A percentile compares a stretch with the other conserved stretches of the same genome.
These are phyloP conservation scores for Oleoguttula mirabilis DNA, from an alignment of 495 filamentous ascomycete genomes.

Conservation along the genomic window DNA sequence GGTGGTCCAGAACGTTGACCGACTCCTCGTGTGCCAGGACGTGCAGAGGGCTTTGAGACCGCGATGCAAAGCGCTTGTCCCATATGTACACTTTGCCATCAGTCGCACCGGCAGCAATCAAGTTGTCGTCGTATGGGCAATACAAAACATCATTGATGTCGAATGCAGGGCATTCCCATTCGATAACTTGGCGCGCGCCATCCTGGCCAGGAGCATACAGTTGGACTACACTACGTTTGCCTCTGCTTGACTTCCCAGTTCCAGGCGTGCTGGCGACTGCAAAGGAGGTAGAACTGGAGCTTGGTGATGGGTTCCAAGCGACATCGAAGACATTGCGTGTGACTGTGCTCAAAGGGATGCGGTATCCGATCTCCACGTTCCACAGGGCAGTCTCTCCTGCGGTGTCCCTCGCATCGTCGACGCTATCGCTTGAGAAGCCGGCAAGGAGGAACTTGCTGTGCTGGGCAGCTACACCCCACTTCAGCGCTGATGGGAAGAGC, in stretches of 20 bases:
- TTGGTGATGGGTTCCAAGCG: constrained; percentile 56
- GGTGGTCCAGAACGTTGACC: constrained; percentile 47
- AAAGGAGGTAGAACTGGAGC: constrained; percentile 48
- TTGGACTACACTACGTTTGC: constrained; percentile 39
- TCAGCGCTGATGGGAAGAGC: constrained; percentile 57
- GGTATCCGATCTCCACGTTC: constrained; percentile 43
- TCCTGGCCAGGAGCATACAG: constrained; percentile 36
- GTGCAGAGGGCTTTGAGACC: constrained; percentile 41
- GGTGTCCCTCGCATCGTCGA: constrained; percentile 42
- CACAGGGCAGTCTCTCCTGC: constrained; percentile 65
- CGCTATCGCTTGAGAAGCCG: constrained; percentile 56
- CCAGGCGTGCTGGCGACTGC: constrained; percentile 32
- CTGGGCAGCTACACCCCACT: constrained; percentile 48
- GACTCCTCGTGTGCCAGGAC: constrained; percentile 57
- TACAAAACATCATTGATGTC: constrained; percentile 80
- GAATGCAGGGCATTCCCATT: constrained; percentile 58
- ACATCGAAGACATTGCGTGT: constrained; percentile 70
- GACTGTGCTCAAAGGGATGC: constrained; percentile 33
- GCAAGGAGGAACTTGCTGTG: constrained; percentile 54
- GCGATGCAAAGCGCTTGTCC: constrained; percentile 51
- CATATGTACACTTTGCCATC: constrained; percentile 74
- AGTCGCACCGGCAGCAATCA: constrained; percentile 75
- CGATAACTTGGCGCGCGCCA: constrained; percentile 27
- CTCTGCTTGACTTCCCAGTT: constrained; percentile 27
- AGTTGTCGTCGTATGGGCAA: constrained; percentile 36